Evolutionary conservation across 108 stramenopile genomes (phyloP).

Genomic region (Nannochloropsis oceanica): DNA sequence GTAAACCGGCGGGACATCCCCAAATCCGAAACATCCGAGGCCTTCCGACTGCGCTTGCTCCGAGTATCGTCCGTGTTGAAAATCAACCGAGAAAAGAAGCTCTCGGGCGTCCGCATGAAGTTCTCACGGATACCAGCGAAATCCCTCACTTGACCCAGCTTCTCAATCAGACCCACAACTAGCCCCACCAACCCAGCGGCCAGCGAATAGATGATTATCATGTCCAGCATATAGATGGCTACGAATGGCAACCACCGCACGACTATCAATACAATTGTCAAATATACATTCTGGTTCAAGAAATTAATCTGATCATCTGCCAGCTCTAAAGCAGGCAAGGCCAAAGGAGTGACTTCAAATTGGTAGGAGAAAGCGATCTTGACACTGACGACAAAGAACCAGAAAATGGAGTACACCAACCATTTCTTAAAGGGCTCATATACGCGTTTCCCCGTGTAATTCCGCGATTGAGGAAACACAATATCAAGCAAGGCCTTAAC

Average conservation of each 20-base stretch:
- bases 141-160: conserved; percentile 55
- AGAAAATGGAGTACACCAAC: conserved; percentile 63
- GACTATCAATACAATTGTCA: conserved; percentile 45
- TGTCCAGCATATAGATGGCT: conserved; percentile 86
- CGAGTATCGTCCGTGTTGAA: background rate
- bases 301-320: conserved; percentile 90
- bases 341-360: conserved; percentile 81
- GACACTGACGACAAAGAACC: conserved; percentile 68
- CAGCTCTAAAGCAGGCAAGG: conserved; percentile 71
- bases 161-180: conserved; percentile 70
- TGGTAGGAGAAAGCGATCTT: conserved; percentile 87
- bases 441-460: conserved; percentile 8
- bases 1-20: background rate
- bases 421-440: conserved; percentile 66
- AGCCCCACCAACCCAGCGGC: conserved; percentile 89
- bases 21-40: background rate
- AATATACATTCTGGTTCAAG: conserved; percentile 26
- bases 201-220: conserved; percentile 87
- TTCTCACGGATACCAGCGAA: conserved; percentile 14
- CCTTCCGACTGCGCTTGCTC: background rate
- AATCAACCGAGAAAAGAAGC: conserved; percentile 4
- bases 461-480: conserved; percentile 2
- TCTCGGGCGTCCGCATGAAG: conserved; percentile 29
- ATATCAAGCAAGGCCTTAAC: conserved; percentile 13
- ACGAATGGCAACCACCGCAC: conserved; percentile 83